Percentiles rank a stretch among this genome's conserved stretches.
Evolutionary conservation across 1,139 yeast species (phyloP).

Genomic region (Taphrina populina): DNA sequence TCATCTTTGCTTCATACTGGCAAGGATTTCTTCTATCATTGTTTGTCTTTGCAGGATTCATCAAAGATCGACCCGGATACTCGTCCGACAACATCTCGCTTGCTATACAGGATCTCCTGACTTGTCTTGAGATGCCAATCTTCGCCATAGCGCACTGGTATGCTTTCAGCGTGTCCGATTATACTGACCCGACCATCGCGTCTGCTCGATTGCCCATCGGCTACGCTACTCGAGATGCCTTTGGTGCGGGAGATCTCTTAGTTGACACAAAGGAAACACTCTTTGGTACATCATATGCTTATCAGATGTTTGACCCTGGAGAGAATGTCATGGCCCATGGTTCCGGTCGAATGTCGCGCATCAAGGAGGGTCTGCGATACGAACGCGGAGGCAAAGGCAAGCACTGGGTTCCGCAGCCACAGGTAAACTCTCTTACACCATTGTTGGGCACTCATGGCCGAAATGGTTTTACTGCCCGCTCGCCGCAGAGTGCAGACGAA

Average conservation of each 20-base stretch:
- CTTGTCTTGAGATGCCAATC: slow-evolving; percentile 79
- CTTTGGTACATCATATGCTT: slow-evolving; percentile 74
- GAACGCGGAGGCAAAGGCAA: slow-evolving; percentile 73
- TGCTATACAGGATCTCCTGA: slow-evolving; percentile 71
- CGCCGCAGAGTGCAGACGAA: slow-evolving; percentile 11
- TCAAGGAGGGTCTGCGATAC: slow-evolving; percentile 81
- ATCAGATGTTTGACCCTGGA: slow-evolving; percentile 69
- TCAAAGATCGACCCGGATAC: slow-evolving; percentile 47
- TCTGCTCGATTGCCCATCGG: slow-evolving; percentile 81
- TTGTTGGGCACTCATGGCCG: slow-evolving; percentile 4
- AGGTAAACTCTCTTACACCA: slow-evolving; percentile 13
- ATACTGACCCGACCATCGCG: slow-evolving; percentile 94
- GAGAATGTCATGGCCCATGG: slow-evolving; percentile 44
- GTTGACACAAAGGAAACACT: slow-evolving; percentile 76
- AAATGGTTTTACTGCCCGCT: not conserved
- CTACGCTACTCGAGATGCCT: slow-evolving; percentile 57
- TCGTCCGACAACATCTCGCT: slow-evolving; percentile 48
- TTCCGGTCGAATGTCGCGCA: slow-evolving; percentile 67
- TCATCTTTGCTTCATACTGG: slow-evolving; percentile 96
- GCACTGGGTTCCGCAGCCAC: slow-evolving; percentile 68
- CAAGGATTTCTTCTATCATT: slow-evolving; percentile 75
- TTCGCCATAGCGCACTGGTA: slow-evolving; percentile 86
- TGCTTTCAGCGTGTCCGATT: slow-evolving; percentile 78
- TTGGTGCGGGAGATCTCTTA: slow-evolving; percentile 70
- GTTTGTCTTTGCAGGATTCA: slow-evolving; percentile 56